Evolutionary conservation across 371 early-diverging fungal genomes (phyloP).

Genomic region (Rhizopus delemar): DNA sequence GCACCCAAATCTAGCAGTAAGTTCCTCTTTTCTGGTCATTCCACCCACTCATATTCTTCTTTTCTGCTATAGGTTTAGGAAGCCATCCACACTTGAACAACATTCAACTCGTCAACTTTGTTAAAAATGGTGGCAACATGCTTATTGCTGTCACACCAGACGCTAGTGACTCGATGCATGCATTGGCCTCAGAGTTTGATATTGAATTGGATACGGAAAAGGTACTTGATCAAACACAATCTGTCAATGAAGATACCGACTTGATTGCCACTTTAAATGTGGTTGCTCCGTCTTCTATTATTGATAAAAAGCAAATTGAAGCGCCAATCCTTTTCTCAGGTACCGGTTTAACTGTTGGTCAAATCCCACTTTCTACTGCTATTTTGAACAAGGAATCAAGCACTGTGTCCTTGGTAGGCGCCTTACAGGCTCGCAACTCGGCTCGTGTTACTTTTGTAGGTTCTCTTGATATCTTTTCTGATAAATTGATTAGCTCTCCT

Average conservation of each 20-base stretch:
- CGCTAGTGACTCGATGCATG: slow-evolving; percentile 68
- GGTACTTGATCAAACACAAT: slow-evolving; percentile 73
- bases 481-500: slow-evolving; percentile 41
- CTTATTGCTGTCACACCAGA: slow-evolving; percentile 69
- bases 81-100: slow-evolving; percentile 54
- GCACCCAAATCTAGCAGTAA: slow-evolving; percentile 69
- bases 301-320: slow-evolving; percentile 30
- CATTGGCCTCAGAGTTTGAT: slow-evolving; percentile 85
- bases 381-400: slow-evolving; percentile 66
- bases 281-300: slow-evolving; percentile 32
- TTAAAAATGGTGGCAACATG: slow-evolving; percentile 90
- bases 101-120: slow-evolving; percentile 75
- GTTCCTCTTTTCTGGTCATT: slow-evolving; percentile 4
- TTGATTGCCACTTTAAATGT: slow-evolving; percentile 35
- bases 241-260: slow-evolving; percentile 41
- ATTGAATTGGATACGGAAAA: slow-evolving; percentile 74
- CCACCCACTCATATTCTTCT: not conserved
- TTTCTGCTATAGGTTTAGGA: slow-evolving; percentile 21
- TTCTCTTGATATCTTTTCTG: slow-evolving; percentile 77
- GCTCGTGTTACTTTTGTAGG: slow-evolving; percentile 88
- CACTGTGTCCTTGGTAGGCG: slow-evolving; percentile 67
- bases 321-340: slow-evolving; percentile 76
- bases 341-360: slow-evolving; percentile 66
- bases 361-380: slow-evolving; percentile 61
- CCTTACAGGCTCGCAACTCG: slow-evolving; percentile 86